Base-by-base conservation (phyloP, 2,329 filamentous ascomycete species). In the Aspergillus ochraceoroseus region DNA sequence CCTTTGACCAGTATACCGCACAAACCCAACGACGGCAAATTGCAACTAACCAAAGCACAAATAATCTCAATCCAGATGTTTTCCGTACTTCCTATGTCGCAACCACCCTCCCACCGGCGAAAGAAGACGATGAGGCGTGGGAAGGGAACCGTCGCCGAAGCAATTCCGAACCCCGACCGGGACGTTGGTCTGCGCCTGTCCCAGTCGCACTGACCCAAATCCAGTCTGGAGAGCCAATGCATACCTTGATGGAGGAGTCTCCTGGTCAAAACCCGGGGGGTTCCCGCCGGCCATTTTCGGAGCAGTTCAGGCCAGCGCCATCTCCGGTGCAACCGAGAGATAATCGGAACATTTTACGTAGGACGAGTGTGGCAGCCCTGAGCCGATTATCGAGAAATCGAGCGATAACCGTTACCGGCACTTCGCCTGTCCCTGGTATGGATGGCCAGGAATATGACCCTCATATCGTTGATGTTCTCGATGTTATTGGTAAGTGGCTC, bases 401-500 rank as follows among this genome's bases (percentile, higher is more conserved):
- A 7, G 63, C 57, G 13, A 53, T 54, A 3, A 64, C 62, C 7
- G 52, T 62, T 1, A 49, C 49, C 14, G 57, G 56, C 8, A 36
- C 43, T 14, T 27, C 46, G 5, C 50, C 57, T 15, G 41, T 44
- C 17, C 41, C 46, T 3, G 25, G 32, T 15, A 22, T 40, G 12
- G 34, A 51, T 7, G 7, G 17, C 36, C 48, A 61, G 31, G 74
- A 83, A 46, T 83, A 84, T 54, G 75, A 77, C 17, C 64, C 74
- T 7, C 73, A 76, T 48, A 70, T 85, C 49, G 80, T 85, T 5
- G 80, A 85, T 59, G 65, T 85, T 11, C 65, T 86, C 34, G 82
- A 85, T 63, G 76, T 83, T 20, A 71, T 86, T 48, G 80, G 80
- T 83, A 70, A 45, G 75, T n/a, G n/a, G n/a, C n/a, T n/a, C n/a